Evolutionary conservation across 495 filamentous ascomycete species (phyloP).

Genomic region (Penicillium alfredii): DNA sequence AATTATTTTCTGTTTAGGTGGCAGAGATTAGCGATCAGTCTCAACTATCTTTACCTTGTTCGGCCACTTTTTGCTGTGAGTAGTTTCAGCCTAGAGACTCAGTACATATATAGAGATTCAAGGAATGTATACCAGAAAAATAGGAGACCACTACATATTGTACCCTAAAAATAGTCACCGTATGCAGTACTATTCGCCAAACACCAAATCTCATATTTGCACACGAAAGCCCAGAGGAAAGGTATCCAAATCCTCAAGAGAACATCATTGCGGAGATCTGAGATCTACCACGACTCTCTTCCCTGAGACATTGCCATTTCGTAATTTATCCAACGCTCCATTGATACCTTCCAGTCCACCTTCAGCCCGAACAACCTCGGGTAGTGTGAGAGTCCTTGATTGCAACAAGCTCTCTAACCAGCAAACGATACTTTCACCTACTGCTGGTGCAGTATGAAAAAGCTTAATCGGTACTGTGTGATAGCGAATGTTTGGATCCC

Average conservation of each 20-base stretch:
- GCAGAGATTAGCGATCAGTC: no score
- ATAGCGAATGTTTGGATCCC: conserved; percentile 37
- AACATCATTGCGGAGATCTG: conserved; percentile 6
- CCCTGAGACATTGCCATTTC: conserved; percentile 51
- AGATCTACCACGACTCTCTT: conserved; percentile 54
- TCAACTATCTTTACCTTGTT: no score
- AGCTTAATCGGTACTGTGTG: conserved; percentile 65
- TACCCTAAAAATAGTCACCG: no score
- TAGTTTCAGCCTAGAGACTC: no score
- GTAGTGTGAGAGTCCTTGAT: conserved; percentile 40
- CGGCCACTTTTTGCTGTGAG: no score
- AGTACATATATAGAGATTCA: no score
- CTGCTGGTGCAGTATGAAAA: conserved; percentile 53
- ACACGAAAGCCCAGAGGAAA: neutral
- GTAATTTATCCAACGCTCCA: conserved; percentile 52
- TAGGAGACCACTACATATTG: no score
- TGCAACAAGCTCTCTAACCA: conserved; percentile 58
- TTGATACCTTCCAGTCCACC: conserved; percentile 59
- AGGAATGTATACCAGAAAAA: no score
- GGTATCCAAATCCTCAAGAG: neutral
- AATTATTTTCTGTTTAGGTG: no score
- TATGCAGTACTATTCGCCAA: no score
- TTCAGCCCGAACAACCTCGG: conserved; percentile 52
- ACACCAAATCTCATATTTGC: neutral
- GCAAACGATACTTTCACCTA: conserved; percentile 49